Evolutionary conservation across 2,329 filamentous ascomycete genomes (phyloP).

Genomic region (Ceratocystis cubensis): DNA sequence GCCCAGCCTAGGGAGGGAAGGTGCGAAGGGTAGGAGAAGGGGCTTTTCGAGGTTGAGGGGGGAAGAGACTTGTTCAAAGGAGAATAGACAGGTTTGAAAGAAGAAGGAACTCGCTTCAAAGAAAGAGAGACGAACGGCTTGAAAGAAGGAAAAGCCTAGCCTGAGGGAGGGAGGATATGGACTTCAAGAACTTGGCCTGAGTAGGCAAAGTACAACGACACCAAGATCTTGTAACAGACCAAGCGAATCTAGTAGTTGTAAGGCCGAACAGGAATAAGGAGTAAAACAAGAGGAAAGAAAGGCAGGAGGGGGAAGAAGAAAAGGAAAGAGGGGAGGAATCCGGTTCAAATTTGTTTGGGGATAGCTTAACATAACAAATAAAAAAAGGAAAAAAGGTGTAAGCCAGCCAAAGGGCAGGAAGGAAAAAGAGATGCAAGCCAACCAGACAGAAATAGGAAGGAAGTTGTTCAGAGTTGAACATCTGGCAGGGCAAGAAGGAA

Average conservation of each 20-base stretch:
- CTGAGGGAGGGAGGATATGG: not conserved
- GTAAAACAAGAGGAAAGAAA: not conserved
- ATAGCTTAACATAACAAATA: not conserved
- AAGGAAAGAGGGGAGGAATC: not conserved
- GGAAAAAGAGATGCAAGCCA: not conserved
- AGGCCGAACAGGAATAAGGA: not conserved
- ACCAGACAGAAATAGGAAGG: not conserved
- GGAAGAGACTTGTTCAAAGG: too few species aligned
- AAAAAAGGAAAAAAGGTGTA: not conserved
- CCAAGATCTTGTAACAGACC: not conserved
- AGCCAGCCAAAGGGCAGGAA: not conserved
- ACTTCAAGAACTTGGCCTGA: not conserved
- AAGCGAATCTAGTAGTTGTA: not conserved
- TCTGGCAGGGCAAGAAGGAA: constrained; percentile 5
- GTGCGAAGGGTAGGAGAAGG: not conserved
- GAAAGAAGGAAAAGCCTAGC: too few species aligned
- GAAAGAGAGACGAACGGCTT: too few species aligned
- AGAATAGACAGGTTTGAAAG: too few species aligned
- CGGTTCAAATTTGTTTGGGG: not conserved
- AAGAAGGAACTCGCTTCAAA: too few species aligned
- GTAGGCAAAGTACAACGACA: not conserved
- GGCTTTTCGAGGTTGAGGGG: too few species aligned
- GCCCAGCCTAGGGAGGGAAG: not conserved
- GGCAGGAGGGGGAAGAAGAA: not conserved
- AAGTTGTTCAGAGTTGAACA: not conserved